Evolutionary conservation across 192 early-diverging fungal genomes (phyloP).

Genomic region (Thamnidium elegans): DNA sequence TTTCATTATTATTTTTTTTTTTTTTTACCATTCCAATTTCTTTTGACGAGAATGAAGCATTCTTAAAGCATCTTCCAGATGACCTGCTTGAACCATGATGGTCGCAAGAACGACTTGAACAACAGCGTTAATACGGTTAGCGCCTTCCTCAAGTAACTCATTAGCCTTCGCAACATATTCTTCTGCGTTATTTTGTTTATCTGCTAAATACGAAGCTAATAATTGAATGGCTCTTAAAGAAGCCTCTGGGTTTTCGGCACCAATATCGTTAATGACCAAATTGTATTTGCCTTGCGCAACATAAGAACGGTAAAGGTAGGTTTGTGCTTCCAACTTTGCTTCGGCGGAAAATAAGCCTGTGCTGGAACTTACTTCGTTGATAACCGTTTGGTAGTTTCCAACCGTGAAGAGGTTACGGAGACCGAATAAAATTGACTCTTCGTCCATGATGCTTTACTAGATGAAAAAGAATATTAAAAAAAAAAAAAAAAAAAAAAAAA

Average conservation of each 20-base stretch:
- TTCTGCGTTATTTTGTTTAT: conserved; percentile 46
- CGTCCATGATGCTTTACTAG: conserved; percentile 34
- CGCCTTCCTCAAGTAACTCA: conserved; percentile 47
- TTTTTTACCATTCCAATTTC: conserved; percentile 76
- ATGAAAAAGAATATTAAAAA: background rate
- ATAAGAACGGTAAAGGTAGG: conserved; percentile 76
- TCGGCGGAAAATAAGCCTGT: conserved; percentile 32
- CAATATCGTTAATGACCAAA: conserved; percentile 64
- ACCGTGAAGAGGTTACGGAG: conserved; percentile 71
- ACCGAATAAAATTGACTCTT: conserved; percentile 58
- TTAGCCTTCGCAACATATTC: conserved; percentile 47
- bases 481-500: background rate
- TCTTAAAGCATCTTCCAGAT: conserved; percentile 70
- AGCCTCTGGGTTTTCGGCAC: conserved; percentile 38
- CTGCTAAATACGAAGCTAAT: conserved; percentile 60
- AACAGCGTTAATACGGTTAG: conserved; percentile 49
- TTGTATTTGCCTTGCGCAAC: conserved; percentile 74
- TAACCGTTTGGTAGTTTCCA: conserved; percentile 70
- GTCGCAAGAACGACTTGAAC: conserved; percentile 67
- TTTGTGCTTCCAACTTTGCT: conserved; percentile 56
- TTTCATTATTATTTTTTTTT: background rate
- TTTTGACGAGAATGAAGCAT: conserved; percentile 64
- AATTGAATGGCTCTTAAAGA: conserved; percentile 67
- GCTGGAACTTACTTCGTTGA: conserved; percentile 57
- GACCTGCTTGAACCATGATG: conserved; percentile 53